These are phyloP conservation scores for Colletotrichum ledebouriae DNA, from an alignment of 2,329 filamentous ascomycete genomes.

Conservation along the genomic window DNA sequence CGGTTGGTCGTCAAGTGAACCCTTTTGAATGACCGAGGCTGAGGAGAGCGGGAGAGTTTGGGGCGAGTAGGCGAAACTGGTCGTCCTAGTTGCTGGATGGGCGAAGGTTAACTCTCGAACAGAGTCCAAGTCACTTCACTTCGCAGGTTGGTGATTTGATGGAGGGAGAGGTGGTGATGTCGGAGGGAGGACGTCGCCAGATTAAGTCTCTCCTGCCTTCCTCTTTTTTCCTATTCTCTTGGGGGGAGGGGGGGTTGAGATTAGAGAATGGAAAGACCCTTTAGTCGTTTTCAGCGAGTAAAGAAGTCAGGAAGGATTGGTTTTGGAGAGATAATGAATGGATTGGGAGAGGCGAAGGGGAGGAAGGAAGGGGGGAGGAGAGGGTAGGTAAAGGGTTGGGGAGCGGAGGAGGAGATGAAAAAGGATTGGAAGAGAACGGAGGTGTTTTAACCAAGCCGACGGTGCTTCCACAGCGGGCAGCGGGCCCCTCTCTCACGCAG, in stretches of 20 bases:
- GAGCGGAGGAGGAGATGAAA: slow-evolving; percentile 64
- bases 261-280: slow-evolving; percentile 44
- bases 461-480: neutral
- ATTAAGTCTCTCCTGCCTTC: slow-evolving; percentile 43
- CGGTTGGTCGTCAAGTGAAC: slow-evolving; percentile 33
- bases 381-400: slow-evolving; percentile 63
- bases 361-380: slow-evolving; percentile 54
- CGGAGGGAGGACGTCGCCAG: slow-evolving; percentile 46
- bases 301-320: slow-evolving; percentile 62
- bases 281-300: slow-evolving; percentile 45
- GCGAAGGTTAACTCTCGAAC: slow-evolving; percentile 6
- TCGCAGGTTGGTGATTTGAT: slow-evolving; percentile 2
- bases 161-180: slow-evolving; percentile 28
- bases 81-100: slow-evolving; percentile 27
- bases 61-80: slow-evolving; percentile 17
- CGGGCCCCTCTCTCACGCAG: neutral
- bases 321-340: slow-evolving; percentile 69
- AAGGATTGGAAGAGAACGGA: slow-evolving; percentile 66
- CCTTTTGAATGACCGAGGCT: slow-evolving; percentile 33
- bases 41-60: slow-evolving; percentile 20
- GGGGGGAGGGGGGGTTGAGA: slow-evolving; percentile 15
- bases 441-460: slow-evolving; percentile 55
- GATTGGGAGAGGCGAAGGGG: slow-evolving; percentile 56
- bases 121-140: neutral
- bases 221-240: slow-evolving; percentile 44